Base-by-base conservation (phyloP, 345 rosid genomes). In the Citrus maxima region DNA sequence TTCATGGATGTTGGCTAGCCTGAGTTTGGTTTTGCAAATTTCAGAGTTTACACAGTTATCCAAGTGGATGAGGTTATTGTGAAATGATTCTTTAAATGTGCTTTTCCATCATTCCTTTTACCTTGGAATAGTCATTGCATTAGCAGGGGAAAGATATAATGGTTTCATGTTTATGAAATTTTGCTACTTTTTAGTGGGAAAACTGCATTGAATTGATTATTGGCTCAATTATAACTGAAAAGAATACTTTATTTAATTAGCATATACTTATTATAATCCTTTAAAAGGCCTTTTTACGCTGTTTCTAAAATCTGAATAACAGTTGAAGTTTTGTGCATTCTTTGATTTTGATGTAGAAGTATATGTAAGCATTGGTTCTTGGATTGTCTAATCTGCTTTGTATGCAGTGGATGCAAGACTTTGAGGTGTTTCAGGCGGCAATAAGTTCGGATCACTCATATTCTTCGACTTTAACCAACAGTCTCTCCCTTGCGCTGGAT, bases 381-480 rank as follows among this genome's bases (percentile, higher is more conserved):
- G 30, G 62, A 19, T 64, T 12, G 27, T 28, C 22, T 71, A 25
- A 55, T 2, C 16, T 38, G 28, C 68, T 54, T 24, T 76, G 65
- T 63, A 56, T 69, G 80, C 87, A 93, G 97, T 93, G 97, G 97
- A 91, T 93, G 93, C 85, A 89, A 80, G 97, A 93, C 82, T 93
- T 90, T 34, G 93, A 93, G 73, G 90, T 88, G 30, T 93, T 93
- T 80, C 95, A 93, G 77, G 87, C 90, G 10, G 95, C 95, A 25
- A 27, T 85, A 37, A 86, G 84, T 79, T 74, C 88, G n/a, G 97
- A 93, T 85, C 70, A 84, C 56, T 84, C 97, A 0, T 87, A 91
- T 83, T 60, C 91, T 7, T 81, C 97, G n/a, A 86, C 91, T 37
- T 82, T 91, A 79, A 81, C 95, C n/a, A 85, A 88, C 73, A 91